Evolutionary conservation across 2,329 filamentous ascomycete genomes (phyloP).

Genomic region (Thielaviopsis euricoi): DNA sequence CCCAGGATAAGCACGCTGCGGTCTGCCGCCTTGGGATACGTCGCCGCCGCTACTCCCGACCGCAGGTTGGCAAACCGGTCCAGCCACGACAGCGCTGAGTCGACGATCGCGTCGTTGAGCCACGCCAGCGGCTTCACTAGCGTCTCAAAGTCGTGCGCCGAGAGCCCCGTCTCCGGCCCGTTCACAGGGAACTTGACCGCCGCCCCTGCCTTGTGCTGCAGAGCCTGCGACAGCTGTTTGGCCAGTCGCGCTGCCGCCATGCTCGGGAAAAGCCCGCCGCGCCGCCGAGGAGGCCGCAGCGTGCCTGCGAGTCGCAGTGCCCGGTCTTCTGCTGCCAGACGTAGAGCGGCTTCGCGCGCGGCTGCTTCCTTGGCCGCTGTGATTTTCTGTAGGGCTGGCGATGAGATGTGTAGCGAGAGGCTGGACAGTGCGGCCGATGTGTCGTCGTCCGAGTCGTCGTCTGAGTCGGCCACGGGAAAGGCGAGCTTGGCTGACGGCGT

Average conservation of each 20-base stretch:
- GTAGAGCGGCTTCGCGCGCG: not conserved
- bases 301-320: not conserved
- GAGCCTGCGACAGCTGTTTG: not conserved
- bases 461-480: not conserved
- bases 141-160: conserved; percentile 44
- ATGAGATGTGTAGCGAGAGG: not conserved
- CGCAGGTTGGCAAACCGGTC: conserved; percentile 40
- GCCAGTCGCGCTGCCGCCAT: not conserved
- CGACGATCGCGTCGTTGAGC: conserved; percentile 66
- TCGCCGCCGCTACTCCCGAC: conserved; percentile 32
- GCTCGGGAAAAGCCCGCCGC: not conserved
- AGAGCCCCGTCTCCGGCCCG: conserved; percentile 13
- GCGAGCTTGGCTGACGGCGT: not conserved
- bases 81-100: conserved; percentile 45
- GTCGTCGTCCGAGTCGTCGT: not conserved
- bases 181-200: conserved; percentile 1
- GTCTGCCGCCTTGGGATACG: conserved; percentile 24
- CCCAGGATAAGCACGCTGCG: conserved; percentile 47
- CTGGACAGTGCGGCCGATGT: not conserved
- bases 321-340: not conserved
- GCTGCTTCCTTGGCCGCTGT: not conserved
- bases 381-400: not conserved
- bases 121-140: conserved; percentile 41
- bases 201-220: not conserved
- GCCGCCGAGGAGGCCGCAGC: not conserved